A percentile compares a stretch with the other conserved stretches of the same genome.
Evolutionary conservation across 331 rosid species (phyloP).

Genomic region (Dryas integrifolia): DNA sequence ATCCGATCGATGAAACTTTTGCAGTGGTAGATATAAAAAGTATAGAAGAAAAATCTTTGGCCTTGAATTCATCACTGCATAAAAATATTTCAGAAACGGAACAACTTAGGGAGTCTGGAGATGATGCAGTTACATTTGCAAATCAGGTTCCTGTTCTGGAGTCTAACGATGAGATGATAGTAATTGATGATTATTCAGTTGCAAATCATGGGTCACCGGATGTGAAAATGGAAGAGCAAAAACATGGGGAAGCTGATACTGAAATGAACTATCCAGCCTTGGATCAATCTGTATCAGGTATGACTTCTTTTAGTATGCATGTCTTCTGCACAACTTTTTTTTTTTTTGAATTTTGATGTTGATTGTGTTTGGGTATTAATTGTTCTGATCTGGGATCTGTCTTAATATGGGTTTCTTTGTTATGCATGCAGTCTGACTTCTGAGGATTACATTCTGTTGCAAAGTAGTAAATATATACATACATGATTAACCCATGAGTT

Average conservation of each 20-base stretch:
- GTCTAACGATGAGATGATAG: constrained; percentile 25
- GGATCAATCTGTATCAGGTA: constrained; percentile 46
- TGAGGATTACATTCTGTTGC: background rate
- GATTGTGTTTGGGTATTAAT: background rate
- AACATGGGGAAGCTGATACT: constrained; percentile 30
- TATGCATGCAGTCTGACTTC: background rate
- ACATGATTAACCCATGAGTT: background rate
- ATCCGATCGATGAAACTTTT: constrained; percentile 20
- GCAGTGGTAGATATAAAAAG: constrained; percentile 31
- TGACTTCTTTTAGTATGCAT: background rate
- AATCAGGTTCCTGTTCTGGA: constrained; percentile 32
- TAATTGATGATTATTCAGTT: constrained; percentile 29
- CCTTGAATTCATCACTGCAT: constrained; percentile 20
- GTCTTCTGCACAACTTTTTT: background rate
- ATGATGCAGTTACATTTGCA: constrained; percentile 25
- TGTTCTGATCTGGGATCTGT: background rate
- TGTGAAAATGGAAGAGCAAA: constrained; percentile 40
- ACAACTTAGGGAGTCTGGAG: constrained; percentile 25
- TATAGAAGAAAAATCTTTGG: constrained; percentile 25
- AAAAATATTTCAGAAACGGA: constrained; percentile 29
- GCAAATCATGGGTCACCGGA: constrained; percentile 24
- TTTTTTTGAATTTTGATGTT: background rate
- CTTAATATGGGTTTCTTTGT: background rate
- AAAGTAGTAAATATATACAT: background rate
- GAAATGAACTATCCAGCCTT: constrained; percentile 23